Conservation (phyloP, 495 filamentous ascomycete genomes). For the Pseudevernia furfuracea region DNA sequence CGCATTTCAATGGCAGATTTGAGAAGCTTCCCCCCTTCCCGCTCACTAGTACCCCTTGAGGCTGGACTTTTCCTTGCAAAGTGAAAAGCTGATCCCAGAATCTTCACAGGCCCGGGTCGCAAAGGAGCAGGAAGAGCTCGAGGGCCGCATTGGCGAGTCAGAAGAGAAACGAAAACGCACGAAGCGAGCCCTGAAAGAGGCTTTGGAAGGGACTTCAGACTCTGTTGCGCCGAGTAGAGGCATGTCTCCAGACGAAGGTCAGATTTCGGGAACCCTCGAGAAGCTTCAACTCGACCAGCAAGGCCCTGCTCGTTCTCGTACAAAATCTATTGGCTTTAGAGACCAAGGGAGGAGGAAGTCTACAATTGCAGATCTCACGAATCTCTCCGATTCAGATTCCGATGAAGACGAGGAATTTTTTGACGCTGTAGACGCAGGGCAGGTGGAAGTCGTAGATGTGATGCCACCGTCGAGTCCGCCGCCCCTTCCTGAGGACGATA, state of each 20-base stretch:
- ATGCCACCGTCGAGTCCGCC: conserved; percentile 45
- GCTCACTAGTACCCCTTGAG: neutral
- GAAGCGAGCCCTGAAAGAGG: conserved; percentile 83
- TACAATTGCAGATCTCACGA: conserved; percentile 51
- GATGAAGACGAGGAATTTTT: conserved; percentile 94
- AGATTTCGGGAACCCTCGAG: conserved; percentile 14
- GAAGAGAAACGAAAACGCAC: conserved; percentile 84
- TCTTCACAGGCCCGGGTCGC: conserved; percentile 58
- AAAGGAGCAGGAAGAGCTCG: conserved; percentile 83
- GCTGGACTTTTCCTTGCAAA: neutral
- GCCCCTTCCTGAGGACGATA: conserved; percentile 31
- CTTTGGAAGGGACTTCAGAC: conserved; percentile 54
- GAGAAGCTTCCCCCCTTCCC: neutral
- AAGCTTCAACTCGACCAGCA: conserved; percentile 23
- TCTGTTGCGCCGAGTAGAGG: conserved; percentile 33
- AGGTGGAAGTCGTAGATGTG: conserved; percentile 66
- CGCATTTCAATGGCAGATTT: neutral
- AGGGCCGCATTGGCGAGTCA: conserved; percentile 78
- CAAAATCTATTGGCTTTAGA: conserved; percentile 38
- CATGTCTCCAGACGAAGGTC: conserved; percentile 22
- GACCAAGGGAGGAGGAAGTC: conserved; percentile 46
- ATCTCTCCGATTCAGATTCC: conserved; percentile 68
- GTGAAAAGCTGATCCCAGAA: neutral
- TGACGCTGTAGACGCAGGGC: conserved; percentile 89
- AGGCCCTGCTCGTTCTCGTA: conserved; percentile 28